Percentiles rank a stretch among this genome's conserved stretches.
Evolutionary conservation across 495 filamentous ascomycete genomes (phyloP).

Genomic region (Penicillium chermesinum): DNA sequence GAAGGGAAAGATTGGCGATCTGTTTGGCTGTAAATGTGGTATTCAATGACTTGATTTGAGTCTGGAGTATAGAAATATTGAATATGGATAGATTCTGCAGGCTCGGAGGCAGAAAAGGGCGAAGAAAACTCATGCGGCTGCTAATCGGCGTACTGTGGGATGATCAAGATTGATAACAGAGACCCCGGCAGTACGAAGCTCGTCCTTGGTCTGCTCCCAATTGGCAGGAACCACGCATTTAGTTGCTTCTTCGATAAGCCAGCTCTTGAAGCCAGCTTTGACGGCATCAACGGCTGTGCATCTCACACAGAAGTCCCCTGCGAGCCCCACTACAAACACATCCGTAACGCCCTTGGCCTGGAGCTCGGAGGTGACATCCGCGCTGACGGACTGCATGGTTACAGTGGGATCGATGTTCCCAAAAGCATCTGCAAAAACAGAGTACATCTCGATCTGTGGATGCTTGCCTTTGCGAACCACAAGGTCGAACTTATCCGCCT

Average conservation of each 20-base stretch:
- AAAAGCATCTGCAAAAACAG: constrained; percentile 76
- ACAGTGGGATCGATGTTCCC: constrained; percentile 42
- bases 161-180: constrained; percentile 46
- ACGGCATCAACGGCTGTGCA: constrained; percentile 71
- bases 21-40: too few species aligned
- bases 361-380: constrained; percentile 55
- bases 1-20: too few species aligned
- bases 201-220: constrained; percentile 54
- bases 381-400: constrained; percentile 44
- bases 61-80: too few species aligned
- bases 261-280: constrained; percentile 69
- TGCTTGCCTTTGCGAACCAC: constrained; percentile 75
- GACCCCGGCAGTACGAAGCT: constrained; percentile 52
- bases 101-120: too few species aligned
- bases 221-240: constrained; percentile 57
- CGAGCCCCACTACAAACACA: constrained; percentile 79
- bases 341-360: constrained; percentile 57
- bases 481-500: constrained; percentile 51
- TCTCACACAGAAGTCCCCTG: constrained; percentile 86
- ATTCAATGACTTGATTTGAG: too few species aligned
- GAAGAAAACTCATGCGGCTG: constrained; percentile 2
- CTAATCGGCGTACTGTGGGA: constrained; percentile 43
- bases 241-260: constrained; percentile 73
- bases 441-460: constrained; percentile 81
- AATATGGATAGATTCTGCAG: too few species aligned